phyloP scores from a whole-genome alignment of 345 rosid species.

The Acer campestre region DNA sequence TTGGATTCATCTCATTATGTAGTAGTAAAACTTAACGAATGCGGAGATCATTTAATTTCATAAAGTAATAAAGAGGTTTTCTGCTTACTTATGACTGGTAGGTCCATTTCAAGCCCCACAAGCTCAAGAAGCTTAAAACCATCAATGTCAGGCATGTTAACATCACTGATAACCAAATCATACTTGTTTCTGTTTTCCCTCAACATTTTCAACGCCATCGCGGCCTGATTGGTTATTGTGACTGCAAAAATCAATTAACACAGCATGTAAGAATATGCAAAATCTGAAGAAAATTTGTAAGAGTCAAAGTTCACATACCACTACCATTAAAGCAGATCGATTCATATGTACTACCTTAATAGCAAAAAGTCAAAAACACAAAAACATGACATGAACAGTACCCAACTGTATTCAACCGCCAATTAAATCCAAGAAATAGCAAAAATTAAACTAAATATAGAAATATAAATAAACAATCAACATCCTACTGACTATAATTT shows the following conservation, averaged over 20 bases:
- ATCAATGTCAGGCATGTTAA: constrained; percentile 81
- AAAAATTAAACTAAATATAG: neutral
- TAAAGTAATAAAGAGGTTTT: neutral
- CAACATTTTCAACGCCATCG: constrained; percentile 53
- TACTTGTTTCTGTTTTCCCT: constrained; percentile 56
- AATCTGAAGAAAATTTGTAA: neutral
- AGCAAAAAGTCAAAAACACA: constrained; percentile 9
- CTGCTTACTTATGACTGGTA: constrained; percentile 79
- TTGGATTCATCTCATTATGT: neutral
- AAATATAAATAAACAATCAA: neutral
- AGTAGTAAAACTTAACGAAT: neutral
- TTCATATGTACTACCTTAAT: neutral
- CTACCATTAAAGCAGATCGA: constrained; percentile 12
- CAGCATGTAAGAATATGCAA: constrained; percentile 12
- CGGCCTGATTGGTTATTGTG: constrained; percentile 59
- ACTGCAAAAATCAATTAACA: constrained; percentile 41
- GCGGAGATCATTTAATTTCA: constrained; percentile 6
- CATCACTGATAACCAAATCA: constrained; percentile 80
- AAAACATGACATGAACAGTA: constrained; percentile 17
- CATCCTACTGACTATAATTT: neutral
- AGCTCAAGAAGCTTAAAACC: constrained; percentile 85
- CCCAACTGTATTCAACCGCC: constrained; percentile 10
- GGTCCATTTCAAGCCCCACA: constrained; percentile 85
- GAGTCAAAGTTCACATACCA: neutral
- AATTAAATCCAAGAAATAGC: neutral